phyloP scores from a whole-genome alignment of 2,329 filamentous ascomycete species.

The Scorias spongiosa region DNA sequence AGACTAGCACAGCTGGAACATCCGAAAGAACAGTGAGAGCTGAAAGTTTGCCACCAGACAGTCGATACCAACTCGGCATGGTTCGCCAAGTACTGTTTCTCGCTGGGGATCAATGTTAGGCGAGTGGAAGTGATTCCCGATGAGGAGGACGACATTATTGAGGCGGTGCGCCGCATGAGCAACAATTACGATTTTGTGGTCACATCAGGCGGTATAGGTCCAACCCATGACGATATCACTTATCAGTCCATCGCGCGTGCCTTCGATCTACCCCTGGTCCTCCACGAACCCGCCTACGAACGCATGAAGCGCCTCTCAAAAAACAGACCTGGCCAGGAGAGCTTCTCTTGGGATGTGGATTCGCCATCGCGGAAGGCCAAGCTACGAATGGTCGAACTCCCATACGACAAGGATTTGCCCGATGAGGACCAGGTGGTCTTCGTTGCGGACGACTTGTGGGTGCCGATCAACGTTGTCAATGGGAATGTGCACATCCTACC shows the following conservation, averaged over 20 bases:
- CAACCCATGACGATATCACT: conserved; percentile 96
- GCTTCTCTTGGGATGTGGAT: conserved; percentile 74
- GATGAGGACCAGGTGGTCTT: conserved; percentile 63
- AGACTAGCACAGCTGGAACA: background rate
- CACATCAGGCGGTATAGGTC: conserved; percentile 88
- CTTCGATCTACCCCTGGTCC: conserved; percentile 58
- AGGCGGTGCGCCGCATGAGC: conserved; percentile 78
- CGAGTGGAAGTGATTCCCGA: conserved; percentile 87
- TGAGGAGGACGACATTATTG: conserved; percentile 77
- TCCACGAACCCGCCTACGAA: conserved; percentile 62
- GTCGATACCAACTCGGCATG: conserved; percentile 52
- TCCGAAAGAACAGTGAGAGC: background rate
- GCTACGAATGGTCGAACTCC: conserved; percentile 79
- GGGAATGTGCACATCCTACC: conserved; percentile 88
- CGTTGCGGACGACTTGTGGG: conserved; percentile 70
- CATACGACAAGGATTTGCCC: conserved; percentile 49
- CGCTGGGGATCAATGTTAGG: conserved; percentile 54
- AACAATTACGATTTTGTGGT: conserved; percentile 85
- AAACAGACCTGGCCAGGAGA: conserved; percentile 53
- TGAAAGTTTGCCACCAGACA: conserved; percentile 32
- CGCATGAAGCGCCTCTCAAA: conserved; percentile 74
- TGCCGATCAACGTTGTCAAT: conserved; percentile 77
- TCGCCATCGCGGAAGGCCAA: conserved; percentile 66
- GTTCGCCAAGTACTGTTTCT: conserved; percentile 52
- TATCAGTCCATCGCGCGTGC: conserved; percentile 89